Evolutionary conservation across 305 asterid genomes (phyloP).

Genomic region (Coffea humblotiana): DNA sequence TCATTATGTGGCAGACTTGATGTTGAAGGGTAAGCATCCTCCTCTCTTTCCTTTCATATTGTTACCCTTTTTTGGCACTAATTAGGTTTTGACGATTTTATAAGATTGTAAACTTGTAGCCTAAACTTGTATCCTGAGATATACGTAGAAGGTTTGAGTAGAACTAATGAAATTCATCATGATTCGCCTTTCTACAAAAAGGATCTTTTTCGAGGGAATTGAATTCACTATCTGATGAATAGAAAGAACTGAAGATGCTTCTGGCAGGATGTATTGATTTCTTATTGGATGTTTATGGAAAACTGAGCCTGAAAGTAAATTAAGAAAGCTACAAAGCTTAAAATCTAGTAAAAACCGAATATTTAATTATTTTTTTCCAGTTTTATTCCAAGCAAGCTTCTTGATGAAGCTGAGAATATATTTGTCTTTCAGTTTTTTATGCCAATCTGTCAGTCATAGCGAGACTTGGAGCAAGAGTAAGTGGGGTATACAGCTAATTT

Average conservation of each 20-base stretch:
- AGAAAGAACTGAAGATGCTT: neutral
- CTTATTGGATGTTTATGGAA: neutral
- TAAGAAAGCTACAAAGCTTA: neutral
- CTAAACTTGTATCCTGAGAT: neutral
- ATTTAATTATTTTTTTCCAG: neutral
- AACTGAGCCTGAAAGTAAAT: neutral
- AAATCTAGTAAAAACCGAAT: neutral
- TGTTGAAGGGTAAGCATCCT: constrained; percentile 63
- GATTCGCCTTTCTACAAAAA: neutral
- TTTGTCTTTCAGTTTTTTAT: neutral
- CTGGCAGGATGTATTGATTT: neutral
- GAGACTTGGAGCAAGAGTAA: neutral
- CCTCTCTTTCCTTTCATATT: neutral
- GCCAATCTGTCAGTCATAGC: neutral
- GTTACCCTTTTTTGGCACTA: neutral
- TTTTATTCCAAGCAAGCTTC: neutral
- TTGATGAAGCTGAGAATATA: neutral
- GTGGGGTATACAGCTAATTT: neutral
- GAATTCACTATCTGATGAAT: neutral
- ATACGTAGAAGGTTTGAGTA: neutral
- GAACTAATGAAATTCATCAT: neutral
- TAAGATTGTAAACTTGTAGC: neutral
- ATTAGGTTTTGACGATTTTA: neutral
- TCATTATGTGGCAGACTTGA: constrained; percentile 67
- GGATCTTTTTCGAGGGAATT: neutral